These are phyloP conservation scores for Podochytrium sp. DNA, from an alignment of 192 early-diverging fungal genomes.

Conservation along the genomic window DNA sequence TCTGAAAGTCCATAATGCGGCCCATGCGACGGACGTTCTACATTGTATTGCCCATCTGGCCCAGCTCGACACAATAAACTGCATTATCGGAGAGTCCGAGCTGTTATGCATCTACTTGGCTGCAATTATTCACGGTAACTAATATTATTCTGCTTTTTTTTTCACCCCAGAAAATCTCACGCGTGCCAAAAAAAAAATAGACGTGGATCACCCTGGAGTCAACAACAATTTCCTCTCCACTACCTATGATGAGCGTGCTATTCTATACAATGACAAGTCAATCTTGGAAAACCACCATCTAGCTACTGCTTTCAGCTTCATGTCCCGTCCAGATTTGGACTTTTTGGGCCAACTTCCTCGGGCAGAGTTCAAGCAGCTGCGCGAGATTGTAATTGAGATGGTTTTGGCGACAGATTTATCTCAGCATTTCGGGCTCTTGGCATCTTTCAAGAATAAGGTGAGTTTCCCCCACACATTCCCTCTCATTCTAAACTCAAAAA, in stretches of 20 bases:
- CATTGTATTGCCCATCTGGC: constrained; percentile 51
- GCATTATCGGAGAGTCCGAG: constrained; percentile 46
- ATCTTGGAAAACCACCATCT: constrained; percentile 62
- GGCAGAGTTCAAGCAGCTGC: constrained; percentile 38
- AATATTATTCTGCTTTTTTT: too few relatives aligned
- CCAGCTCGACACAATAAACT: constrained; percentile 27
- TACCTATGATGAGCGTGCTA: constrained; percentile 44
- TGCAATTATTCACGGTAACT: constrained; percentile 60
- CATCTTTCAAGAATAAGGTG: constrained; percentile 60
- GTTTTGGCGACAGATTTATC: constrained; percentile 58
- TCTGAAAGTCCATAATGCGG: constrained; percentile 66
- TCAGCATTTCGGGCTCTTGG: constrained; percentile 51
- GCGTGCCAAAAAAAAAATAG: constrained; percentile 16
- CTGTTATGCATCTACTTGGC: constrained; percentile 49
- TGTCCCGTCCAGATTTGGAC: constrained; percentile 44
- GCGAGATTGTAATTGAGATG: constrained; percentile 54
- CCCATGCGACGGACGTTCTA: constrained; percentile 61
- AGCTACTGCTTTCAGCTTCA: constrained; percentile 44
- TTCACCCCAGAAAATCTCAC: background rate
- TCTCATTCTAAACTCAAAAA: background rate
- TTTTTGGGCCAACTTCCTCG: constrained; percentile 45
- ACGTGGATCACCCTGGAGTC: constrained; percentile 62
- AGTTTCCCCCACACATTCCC: too few relatives aligned
- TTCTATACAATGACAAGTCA: constrained; percentile 61
- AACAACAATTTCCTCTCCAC: constrained; percentile 57